Percentiles rank a stretch among this genome's conserved stretches.
Conservation (phyloP, 2,329 filamentous ascomycete genomes). For the Thermothelomyces thermophilus region DNA sequence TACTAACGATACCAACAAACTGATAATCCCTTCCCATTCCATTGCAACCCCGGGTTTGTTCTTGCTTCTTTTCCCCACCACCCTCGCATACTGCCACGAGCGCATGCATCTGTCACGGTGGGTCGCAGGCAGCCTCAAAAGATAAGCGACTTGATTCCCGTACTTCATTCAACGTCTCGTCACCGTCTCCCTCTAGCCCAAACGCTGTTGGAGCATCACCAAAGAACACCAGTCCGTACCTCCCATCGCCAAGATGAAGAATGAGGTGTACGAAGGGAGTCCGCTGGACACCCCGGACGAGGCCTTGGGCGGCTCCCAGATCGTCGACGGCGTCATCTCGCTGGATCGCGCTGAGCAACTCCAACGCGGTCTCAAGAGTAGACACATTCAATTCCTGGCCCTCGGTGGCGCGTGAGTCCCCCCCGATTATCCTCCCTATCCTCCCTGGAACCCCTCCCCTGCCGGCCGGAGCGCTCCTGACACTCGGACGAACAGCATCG, state of each 20-base stretch:
- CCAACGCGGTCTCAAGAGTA: slow-evolving; percentile 50
- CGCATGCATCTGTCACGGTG: not conserved
- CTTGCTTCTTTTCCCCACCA: not conserved
- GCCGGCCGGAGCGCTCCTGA: not conserved
- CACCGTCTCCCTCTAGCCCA: not conserved
- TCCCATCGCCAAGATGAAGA: slow-evolving; percentile 10
- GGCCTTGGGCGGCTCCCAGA: slow-evolving; percentile 3
- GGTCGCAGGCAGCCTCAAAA: not conserved
- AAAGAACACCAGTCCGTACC: not conserved
- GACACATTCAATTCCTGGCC: slow-evolving; percentile 56
- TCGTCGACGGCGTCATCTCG: slow-evolving; percentile 19
- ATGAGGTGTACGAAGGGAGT: slow-evolving; percentile 11
- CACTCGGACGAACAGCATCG: slow-evolving; percentile 19
- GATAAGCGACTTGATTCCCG: too few species aligned
- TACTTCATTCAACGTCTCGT: not conserved
- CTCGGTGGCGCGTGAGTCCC: slow-evolving; percentile 37
- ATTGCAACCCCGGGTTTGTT: slow-evolving; percentile 2
- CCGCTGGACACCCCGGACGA: slow-evolving; percentile 11
- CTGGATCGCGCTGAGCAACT: slow-evolving; percentile 34
- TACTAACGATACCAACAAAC: too few species aligned
- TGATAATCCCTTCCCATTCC: not conserved
- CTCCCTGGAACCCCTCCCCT: too few species aligned
- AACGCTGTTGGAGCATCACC: not conserved
- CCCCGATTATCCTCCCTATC: too few species aligned
- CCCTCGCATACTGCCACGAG: not conserved